These are phyloP conservation scores for Lactifluus echinatus DNA, from an alignment of 768 basidiomycete species.

Conservation along the genomic window DNA sequence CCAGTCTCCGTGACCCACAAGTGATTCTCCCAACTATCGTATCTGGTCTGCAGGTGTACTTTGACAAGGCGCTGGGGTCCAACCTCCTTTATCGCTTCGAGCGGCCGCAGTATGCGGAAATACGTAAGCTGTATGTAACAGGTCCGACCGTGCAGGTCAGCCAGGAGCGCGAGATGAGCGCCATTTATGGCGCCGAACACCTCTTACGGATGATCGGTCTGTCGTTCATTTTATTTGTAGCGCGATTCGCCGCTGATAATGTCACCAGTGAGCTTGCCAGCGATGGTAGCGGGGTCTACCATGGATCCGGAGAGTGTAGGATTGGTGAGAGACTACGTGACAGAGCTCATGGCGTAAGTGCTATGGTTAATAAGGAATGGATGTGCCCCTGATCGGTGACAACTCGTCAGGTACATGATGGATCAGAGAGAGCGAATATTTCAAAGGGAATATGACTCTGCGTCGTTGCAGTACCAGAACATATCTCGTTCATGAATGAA, in stretches of 20 bases:
- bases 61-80: conserved; percentile 83
- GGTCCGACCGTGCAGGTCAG: conserved; percentile 58
- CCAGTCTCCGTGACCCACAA: conserved; percentile 59
- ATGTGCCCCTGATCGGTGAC: not conserved
- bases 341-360: conserved; percentile 73
- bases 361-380: not conserved
- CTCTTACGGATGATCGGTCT: conserved; percentile 83
- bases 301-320: conserved; percentile 83
- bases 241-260: not conserved
- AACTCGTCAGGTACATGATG: conserved; percentile 13
- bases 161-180: conserved; percentile 79
- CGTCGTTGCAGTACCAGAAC: conserved; percentile 20
- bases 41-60: conserved; percentile 82
- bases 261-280: conserved; percentile 73
- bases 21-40: conserved; percentile 72
- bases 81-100: conserved; percentile 94
- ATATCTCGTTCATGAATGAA: conserved; percentile 22
- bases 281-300: conserved; percentile 82
- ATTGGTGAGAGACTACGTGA: conserved; percentile 81
- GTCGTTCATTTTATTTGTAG: conserved; percentile 23
- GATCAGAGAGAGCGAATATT: conserved; percentile 17
- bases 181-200: conserved; percentile 92
- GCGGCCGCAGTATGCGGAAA: conserved; percentile 81
- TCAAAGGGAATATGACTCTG: conserved; percentile 20
- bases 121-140: conserved; percentile 65